These are phyloP conservation scores for Mucor plumbeus DNA, from an alignment of 371 early-diverging fungal genomes.

Conservation along the genomic window DNA sequence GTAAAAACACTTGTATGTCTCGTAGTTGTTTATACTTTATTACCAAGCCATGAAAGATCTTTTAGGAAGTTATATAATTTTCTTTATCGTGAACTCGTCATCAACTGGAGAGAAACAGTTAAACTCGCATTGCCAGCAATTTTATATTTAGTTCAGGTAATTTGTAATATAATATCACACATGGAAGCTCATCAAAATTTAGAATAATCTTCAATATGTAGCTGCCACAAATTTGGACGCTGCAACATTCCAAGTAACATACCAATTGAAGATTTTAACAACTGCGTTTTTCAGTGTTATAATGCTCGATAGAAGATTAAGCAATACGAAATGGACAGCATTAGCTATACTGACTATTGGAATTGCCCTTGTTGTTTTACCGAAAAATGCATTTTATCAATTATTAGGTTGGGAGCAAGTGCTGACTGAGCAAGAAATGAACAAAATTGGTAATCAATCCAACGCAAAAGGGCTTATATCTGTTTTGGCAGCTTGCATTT, in stretches of 20 bases:
- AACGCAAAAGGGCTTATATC: slow-evolving; percentile 58
- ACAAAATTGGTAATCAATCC: slow-evolving; percentile 45
- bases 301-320: slow-evolving; percentile 72
- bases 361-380: slow-evolving; percentile 77
- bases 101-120: slow-evolving; percentile 45
- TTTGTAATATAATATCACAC: not conserved
- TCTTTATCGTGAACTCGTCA: slow-evolving; percentile 45
- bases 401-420: slow-evolving; percentile 21
- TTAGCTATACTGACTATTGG: slow-evolving; percentile 85
- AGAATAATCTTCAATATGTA: slow-evolving; percentile 93
- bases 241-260: slow-evolving; percentile 95
- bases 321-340: slow-evolving; percentile 81
- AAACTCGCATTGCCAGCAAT: slow-evolving; percentile 85
- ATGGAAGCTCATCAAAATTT: not conserved
- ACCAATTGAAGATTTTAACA: slow-evolving; percentile 95
- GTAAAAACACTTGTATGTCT: slow-evolving; percentile 78
- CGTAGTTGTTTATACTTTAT: slow-evolving; percentile 50
- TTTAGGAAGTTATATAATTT: slow-evolving; percentile 24
- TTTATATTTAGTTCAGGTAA: slow-evolving; percentile 88
- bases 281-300: slow-evolving; percentile 92
- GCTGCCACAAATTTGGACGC: slow-evolving; percentile 91
- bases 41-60: slow-evolving; percentile 34
- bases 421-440: slow-evolving; percentile 10
- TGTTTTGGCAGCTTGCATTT: slow-evolving; percentile 82
- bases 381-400: slow-evolving; percentile 31